Conservation (phyloP, 2,329 filamentous ascomycete species). For the Exophiala bonariae region DNA sequence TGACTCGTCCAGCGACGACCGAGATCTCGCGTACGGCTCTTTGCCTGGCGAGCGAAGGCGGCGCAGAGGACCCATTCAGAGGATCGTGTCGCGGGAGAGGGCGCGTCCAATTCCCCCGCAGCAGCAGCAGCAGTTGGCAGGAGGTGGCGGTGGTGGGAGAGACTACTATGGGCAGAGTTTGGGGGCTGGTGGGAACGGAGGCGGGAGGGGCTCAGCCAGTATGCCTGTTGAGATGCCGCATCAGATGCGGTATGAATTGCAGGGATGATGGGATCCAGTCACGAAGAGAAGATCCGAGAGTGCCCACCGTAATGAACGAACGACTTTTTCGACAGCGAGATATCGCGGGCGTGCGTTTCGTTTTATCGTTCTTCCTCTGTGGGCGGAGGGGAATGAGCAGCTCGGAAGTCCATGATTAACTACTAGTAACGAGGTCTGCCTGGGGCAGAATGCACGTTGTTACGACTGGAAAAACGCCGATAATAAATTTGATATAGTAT, state of each 20-base stretch:
- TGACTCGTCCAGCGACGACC: not conserved
- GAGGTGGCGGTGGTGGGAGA: not conserved
- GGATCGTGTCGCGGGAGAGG: not conserved
- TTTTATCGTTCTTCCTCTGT: too few relatives aligned
- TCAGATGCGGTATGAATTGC: conserved; percentile 1
- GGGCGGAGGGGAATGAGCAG: too few relatives aligned
- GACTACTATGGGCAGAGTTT: not conserved
- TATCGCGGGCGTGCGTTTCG: too few relatives aligned
- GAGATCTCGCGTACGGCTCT: not conserved
- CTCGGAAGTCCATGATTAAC: too few relatives aligned
- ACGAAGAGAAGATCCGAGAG: too few relatives aligned
- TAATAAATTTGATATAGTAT: too few relatives aligned
- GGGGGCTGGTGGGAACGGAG: not conserved
- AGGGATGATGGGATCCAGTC: too few relatives aligned
- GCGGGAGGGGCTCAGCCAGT: not conserved
- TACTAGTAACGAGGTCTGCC: too few relatives aligned
- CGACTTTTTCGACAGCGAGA: too few relatives aligned
- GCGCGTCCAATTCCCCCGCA: not conserved
- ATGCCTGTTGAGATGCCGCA: conserved; percentile 3
- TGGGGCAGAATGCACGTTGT: too few relatives aligned
- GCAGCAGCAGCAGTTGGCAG: not conserved
- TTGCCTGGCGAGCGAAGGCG: not conserved
- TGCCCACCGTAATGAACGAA: too few relatives aligned
- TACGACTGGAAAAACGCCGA: too few relatives aligned
- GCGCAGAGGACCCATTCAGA: not conserved